phyloP scores from a whole-genome alignment of 1,284 basidiomycete species.

The Cryptococcus deneoformans region DNA sequence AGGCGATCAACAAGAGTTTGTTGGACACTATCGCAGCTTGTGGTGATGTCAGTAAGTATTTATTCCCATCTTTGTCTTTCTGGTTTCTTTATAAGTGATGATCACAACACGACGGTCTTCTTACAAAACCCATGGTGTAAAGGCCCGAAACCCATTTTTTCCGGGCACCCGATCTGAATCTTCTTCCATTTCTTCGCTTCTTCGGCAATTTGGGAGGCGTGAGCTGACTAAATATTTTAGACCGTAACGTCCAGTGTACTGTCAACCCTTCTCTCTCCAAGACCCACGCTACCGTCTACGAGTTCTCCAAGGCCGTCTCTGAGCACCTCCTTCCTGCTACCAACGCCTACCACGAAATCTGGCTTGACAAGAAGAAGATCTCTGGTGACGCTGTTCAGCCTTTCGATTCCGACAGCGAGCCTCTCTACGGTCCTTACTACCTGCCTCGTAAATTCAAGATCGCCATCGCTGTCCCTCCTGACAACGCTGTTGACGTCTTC shows the following conservation, averaged over 20 bases:
- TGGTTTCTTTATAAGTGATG: no score
- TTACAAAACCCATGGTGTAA: no score
- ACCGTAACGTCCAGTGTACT: slow-evolving; percentile 85
- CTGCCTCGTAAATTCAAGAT: slow-evolving; percentile 99
- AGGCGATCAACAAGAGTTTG: slow-evolving; percentile 88
- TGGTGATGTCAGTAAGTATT: slow-evolving; percentile 83
- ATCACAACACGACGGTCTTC: no score
- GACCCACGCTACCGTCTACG: slow-evolving; percentile 79
- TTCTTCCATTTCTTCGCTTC: not conserved
- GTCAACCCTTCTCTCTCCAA: slow-evolving; percentile 81
- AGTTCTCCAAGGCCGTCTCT: slow-evolving; percentile 83
- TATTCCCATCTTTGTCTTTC: not conserved
- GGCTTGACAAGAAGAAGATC: slow-evolving; percentile 95
- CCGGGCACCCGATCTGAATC: no score
- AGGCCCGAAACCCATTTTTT: no score
- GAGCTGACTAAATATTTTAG: slow-evolving; percentile 6
- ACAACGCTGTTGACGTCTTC: slow-evolving; percentile 95
- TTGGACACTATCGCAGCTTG: slow-evolving; percentile 98
- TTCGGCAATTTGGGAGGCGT: not conserved
- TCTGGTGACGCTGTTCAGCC: slow-evolving; percentile 79
- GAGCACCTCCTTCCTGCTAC: slow-evolving; percentile 86
- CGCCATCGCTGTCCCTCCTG: slow-evolving; percentile 92
- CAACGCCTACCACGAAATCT: slow-evolving; percentile 97
- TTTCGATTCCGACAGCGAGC: slow-evolving; percentile 71
- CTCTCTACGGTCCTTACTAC: slow-evolving; percentile 96